phyloP scores from a whole-genome alignment of 306 rosid species.

The Dalbergia cultrata region DNA sequence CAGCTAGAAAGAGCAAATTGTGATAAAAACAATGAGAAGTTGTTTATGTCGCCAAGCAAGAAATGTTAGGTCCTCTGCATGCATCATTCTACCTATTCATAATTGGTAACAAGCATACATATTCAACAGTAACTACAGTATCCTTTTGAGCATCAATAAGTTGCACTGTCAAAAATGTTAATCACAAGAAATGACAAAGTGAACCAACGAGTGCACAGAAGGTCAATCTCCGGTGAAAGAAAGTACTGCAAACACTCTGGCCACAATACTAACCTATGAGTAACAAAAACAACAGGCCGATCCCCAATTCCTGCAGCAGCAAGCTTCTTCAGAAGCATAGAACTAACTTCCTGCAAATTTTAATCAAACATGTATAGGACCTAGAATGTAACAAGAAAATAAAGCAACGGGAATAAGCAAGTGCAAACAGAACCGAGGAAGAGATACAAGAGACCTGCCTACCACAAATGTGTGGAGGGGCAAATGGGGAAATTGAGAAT shows the following conservation, averaged over 20 bases:
- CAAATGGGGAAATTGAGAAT: not conserved
- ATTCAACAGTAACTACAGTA: not conserved
- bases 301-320: conserved; percentile 93
- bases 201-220: conserved; percentile 12
- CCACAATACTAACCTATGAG: conserved; percentile 78
- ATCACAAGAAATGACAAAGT: not conserved
- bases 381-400: conserved; percentile 29
- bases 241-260: conserved; percentile 8
- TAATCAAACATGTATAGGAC: conserved; percentile 43
- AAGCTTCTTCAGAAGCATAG: conserved; percentile 91
- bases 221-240: not conserved
- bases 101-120: not conserved
- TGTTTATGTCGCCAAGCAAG: too few relatives aligned
- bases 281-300: conserved; percentile 91
- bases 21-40: too few relatives aligned
- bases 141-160: not conserved
- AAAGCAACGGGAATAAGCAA: conserved; percentile 25
- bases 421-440: conserved; percentile 29
- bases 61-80: too few relatives aligned
- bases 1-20: too few relatives aligned
- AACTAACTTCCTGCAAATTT: conserved; percentile 91
- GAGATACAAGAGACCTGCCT: conserved; percentile 35
- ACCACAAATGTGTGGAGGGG: not conserved
- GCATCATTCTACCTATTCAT: too few relatives aligned
- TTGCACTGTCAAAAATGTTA: too few relatives aligned